Evolutionary conservation across 371 early-diverging fungal species (phyloP), one percentile per base, ranked within the genome.

Genomic region (Mucor sp.): DNA sequence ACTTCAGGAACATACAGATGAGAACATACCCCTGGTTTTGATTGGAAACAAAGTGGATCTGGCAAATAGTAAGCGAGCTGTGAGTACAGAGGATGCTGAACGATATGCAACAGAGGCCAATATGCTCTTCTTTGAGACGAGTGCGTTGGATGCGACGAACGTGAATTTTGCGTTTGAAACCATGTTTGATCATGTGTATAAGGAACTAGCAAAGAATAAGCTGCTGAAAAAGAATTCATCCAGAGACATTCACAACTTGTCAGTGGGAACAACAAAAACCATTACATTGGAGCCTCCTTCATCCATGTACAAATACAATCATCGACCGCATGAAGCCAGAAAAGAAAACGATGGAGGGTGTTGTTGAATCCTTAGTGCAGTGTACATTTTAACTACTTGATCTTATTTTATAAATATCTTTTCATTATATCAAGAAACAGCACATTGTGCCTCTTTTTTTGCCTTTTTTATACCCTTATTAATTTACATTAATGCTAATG

Each of bases 1-100:
- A 77, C 94, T 99, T 72, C 93, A 95, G 72, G 95, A 96, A 71
- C 95, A 99, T 77, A 98, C 97, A 33, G 91, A 91, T 32, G 95
- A 96, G 72, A 92, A 81, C 41, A 88, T 90, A 64, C 95, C 96
- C 81, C 94, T 99, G 83, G 88, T 99, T 72, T 77, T 99, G 58
- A 92, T 99, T 30, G 99, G 99, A 62, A 99, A 99, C 89, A 99
- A 99, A 85, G 89, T 95, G 61, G 99, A 99, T 84, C 85, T 98
- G 80, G 86, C 87, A 55, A 94, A 94, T 56, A 90, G 58, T 2
- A 71, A 56, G 14, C 70, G 83, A 47, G 73, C 73, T 5, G 76
- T 78, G 3, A 71, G 86, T 7, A 81, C 80, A 44, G 89, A 88
- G 47, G 96, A 94, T 68, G 97, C 94, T 32, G 77, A 82, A 64